phyloP scores from a whole-genome alignment of 768 basidiomycete genomes.

The Leccinum fibrillosum region DNA sequence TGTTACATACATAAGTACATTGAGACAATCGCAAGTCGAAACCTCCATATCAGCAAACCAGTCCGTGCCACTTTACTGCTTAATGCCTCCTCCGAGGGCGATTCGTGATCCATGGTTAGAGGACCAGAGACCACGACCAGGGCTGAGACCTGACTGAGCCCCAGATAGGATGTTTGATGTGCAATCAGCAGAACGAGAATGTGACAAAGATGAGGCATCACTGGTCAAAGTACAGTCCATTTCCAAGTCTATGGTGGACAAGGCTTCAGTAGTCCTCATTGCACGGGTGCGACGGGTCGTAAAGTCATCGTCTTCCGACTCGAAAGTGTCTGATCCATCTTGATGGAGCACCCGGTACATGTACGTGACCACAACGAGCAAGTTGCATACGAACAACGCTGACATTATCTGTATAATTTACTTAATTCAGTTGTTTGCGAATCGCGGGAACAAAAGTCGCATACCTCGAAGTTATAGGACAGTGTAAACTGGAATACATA shows the following conservation, averaged over 20 bases:
- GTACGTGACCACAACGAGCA: background rate
- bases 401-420: background rate
- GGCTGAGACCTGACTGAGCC: background rate
- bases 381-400: background rate
- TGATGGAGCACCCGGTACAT: background rate
- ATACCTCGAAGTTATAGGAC: background rate
- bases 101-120: background rate
- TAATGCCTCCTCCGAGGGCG: background rate
- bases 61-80: background rate
- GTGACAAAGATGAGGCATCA: background rate
- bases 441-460: background rate
- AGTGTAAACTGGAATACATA: background rate
- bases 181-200: background rate
- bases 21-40: background rate
- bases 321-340: background rate
- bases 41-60: background rate
- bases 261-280: background rate
- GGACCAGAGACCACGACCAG: too few relatives aligned
- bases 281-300: background rate
- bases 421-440: background rate
- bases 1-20: too few relatives aligned
- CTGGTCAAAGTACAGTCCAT: background rate
- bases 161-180: background rate
- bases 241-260: background rate
- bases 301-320: background rate